Percentiles rank a stretch among this genome's conserved stretches.
Conservation (phyloP, 2,329 filamentous ascomycete species). For the Neurospora crassa region DNA sequence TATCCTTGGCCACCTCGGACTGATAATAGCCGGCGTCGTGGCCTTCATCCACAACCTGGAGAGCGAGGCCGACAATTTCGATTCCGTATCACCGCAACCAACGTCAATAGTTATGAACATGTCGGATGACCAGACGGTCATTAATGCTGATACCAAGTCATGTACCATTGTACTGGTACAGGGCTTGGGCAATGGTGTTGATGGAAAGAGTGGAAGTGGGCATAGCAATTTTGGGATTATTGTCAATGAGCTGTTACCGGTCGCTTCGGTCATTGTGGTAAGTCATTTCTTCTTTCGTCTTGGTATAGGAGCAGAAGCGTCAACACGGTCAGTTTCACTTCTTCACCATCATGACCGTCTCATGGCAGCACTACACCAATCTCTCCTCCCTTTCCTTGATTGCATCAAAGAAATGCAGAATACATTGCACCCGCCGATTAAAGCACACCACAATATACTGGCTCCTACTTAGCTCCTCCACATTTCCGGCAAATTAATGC, state of each 20-base stretch:
- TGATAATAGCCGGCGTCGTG: conserved; percentile 10
- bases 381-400: background rate
- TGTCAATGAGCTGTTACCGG: background rate
- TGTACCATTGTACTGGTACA: background rate
- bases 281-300: background rate
- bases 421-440: background rate
- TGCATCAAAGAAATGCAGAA: background rate
- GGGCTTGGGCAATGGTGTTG: background rate
- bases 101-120: background rate
- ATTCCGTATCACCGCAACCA: background rate
- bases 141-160: background rate
- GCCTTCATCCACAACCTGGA: conserved; percentile 12
- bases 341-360: background rate
- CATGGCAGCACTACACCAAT: background rate
- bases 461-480: background rate
- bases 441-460: background rate
- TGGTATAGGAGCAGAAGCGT: background rate
- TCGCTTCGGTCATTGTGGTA: background rate
- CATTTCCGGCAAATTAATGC: background rate
- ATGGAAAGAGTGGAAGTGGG: background rate
- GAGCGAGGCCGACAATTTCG: background rate
- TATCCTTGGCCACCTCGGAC: conserved; percentile 14
- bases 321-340: background rate
- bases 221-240: background rate
- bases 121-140: background rate